Percentiles rank a stretch among this genome's conserved stretches.
These are phyloP conservation scores for Pueraria montana DNA, from an alignment of 306 rosid species.

Conservation along the genomic window DNA sequence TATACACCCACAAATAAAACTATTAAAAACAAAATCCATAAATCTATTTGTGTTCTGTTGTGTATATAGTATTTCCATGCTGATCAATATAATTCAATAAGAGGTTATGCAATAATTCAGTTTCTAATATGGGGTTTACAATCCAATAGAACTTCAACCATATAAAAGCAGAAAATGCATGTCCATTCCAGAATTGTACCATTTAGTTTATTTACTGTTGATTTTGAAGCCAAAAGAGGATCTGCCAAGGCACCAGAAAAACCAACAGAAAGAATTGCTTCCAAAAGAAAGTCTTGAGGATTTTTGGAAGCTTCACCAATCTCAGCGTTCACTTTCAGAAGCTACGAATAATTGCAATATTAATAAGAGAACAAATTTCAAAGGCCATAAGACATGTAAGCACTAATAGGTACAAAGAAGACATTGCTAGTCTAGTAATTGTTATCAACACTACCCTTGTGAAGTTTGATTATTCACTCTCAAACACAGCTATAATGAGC, in stretches of 20 bases:
- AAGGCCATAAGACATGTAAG: conserved; percentile 17
- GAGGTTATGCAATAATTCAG: conserved; percentile 33
- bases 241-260: conserved; percentile 90
- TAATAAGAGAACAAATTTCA: conserved; percentile 33
- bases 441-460: no score
- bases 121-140: conserved; percentile 32
- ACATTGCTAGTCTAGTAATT: no score
- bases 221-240: conserved; percentile 82
- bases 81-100: background rate
- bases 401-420: background rate
- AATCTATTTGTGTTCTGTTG: conserved; percentile 24
- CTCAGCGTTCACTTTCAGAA: conserved; percentile 78
- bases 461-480: no score
- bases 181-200: no score
- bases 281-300: conserved; percentile 86
- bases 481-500: no score
- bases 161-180: conserved; percentile 81
- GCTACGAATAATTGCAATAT: conserved; percentile 55
- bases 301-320: conserved; percentile 77
- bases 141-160: conserved; percentile 22
- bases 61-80: conserved; percentile 19
- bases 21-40: no score
- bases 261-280: conserved; percentile 88
- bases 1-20: no score
- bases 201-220: no score